Evolutionary conservation across 345 rosid species (phyloP), one percentile per base, ranked within the genome.

Genomic region (Capsella bursapastoris): DNA sequence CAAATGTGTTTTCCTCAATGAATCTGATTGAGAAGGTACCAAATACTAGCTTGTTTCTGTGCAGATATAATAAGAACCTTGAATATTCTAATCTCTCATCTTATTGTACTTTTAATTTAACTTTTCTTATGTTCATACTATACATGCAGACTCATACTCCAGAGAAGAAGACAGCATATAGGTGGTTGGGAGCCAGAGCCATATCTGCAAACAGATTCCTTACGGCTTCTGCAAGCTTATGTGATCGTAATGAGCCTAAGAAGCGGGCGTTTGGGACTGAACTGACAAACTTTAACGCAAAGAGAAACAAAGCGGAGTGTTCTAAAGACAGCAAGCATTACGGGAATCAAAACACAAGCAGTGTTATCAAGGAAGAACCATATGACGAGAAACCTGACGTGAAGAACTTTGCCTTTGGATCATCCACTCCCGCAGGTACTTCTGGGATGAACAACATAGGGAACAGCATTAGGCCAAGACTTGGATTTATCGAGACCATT

Each of bases 11-110:
- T 70, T 83, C 96, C 62, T 89, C 93, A 5, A 80, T 90, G 81
- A 84, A 86, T 57, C 70, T 92, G 66, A 89, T 92, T 38, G 92
- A 92, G 61, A 92, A 92, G 97, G 96, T 92, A 83, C 12, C 8
- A 15, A 3, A 3, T 57, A 43, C 57, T 53, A 52, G 2, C 38
- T 22, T 70, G 59, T 10, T 66, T 59, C 31, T 10, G 57, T 45
- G 43, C 38, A 18, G 45, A 27, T 52, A 28, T 64, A 76, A 16
- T 34, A 27, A 16, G 7, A 59, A 25, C 22, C 40, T 57, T 41
- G 68, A 3, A 44, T 50, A 4, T 40, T 11, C 35, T 4, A 31
- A 18, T 63, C 56, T 63, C 49, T 31, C 28, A 60, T 74, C 47
- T 73, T 74, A n/a, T 49, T 50, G 18, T n/a, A 22, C 25, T 22